Evolutionary conservation across 1,284 basidiomycete species (phyloP), one percentile per base, ranked within the genome.

Genomic region (Singerocomus rubriflavus): DNA sequence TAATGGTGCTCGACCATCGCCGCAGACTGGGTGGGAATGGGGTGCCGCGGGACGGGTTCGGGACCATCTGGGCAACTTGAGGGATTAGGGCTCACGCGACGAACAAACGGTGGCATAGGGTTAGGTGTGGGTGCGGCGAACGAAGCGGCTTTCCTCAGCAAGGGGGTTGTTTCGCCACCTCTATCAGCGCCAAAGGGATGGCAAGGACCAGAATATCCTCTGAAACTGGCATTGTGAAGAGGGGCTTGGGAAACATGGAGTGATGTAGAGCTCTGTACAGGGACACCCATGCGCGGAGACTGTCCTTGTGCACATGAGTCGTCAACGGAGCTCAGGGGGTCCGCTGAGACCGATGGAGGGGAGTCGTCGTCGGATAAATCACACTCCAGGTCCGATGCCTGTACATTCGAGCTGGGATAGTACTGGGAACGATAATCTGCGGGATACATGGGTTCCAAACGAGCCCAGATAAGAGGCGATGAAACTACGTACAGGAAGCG

Each of bases 401-500:
- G 76, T 12, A 84, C 76, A 41, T 76, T 74, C 12, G 82, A 80
- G 45, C 78, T 81, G 27, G 80, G 80, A 31, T 86, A 75, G 57
- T 79, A 82, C 61, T 85, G 81, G 4, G 81, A 69, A 35, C 84
- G 78, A 45, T 79, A 79, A 64, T 87, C 84, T 87, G 52, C n/a
- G 52, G 21, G 42, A 8, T 2, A 21, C 2, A 35, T 58, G 26
- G 31, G 39, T 52, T 43, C n/a, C 41, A 26, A 53, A 48, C 11
- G 9, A 37, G 16, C 33, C 12, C 32, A 44, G 49, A 11, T 14
- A 42, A n/a, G 21, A 44, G 14, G 51, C 35, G 69, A 69, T 71
- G 11, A 70, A 70, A 36, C 64, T 64, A 67, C 73, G 59, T 50
- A 76, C 76, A 79, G 34, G 77, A 73, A 42, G 71, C 66, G 29